A percentile compares a stretch with the other conserved stretches of the same genome.
phyloP scores from a whole-genome alignment of 179 eudicot genomes.

The Carnegiea gigantea region DNA sequence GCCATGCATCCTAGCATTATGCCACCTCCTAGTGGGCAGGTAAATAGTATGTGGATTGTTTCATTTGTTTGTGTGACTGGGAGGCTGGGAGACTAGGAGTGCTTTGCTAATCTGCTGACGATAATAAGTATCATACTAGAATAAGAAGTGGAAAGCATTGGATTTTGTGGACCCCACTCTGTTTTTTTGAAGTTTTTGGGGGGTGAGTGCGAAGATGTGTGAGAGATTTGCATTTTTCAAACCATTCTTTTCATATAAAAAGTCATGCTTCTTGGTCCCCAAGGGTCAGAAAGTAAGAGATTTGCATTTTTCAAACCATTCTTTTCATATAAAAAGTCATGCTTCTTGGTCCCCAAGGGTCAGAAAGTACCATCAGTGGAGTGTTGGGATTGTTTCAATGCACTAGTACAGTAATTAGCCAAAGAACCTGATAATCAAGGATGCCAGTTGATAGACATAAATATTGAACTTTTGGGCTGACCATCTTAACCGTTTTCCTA shows the following conservation, averaged over 20 bases:
- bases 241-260: no score
- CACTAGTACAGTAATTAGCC: neutral
- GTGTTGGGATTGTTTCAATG: neutral
- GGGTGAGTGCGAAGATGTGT: neutral
- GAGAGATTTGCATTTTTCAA: neutral
- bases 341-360: neutral
- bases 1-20: no score
- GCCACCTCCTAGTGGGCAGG: no score
- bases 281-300: no score
- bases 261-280: no score
- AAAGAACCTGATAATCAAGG: neutral
- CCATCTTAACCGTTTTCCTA: neutral
- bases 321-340: neutral
- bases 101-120: no score
- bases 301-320: neutral
- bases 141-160: no score
- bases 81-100: no score
- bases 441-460: neutral
- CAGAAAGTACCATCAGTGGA: neutral
- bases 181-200: neutral
- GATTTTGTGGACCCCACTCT: neutral
- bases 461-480: no score
- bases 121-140: no score
- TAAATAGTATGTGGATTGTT: no score
- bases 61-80: no score